phyloP scores from a whole-genome alignment of 2,329 filamentous ascomycete species.

The Arthrobotrys conoides region DNA sequence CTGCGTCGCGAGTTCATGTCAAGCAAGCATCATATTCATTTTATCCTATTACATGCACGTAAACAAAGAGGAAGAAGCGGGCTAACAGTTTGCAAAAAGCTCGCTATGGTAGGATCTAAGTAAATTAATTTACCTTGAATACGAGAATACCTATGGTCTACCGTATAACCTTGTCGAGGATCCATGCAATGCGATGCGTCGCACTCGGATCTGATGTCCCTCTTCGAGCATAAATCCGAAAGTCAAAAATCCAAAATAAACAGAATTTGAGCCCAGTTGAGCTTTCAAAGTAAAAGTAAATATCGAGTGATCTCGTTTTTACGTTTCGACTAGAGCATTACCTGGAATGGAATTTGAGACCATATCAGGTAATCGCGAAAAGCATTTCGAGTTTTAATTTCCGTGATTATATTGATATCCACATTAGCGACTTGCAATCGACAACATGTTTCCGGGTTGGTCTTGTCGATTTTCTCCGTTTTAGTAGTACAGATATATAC shows the following conservation, averaged over 20 bases:
- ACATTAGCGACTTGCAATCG: no score
- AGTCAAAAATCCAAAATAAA: conserved; percentile 18
- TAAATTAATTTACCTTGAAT: not conserved
- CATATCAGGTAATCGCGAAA: not conserved
- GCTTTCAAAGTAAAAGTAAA: not conserved
- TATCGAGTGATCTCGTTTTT: no score
- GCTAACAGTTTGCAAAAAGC: not conserved
- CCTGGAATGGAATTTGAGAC: not conserved
- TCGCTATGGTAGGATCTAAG: conserved; percentile 2
- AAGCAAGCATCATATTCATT: not conserved
- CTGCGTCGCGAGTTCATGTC: not conserved
- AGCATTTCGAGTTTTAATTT: not conserved
- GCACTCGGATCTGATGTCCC: conserved; percentile 10
- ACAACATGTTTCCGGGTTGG: no score
- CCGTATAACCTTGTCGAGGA: conserved; percentile 25
- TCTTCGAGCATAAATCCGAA: conserved; percentile 21
- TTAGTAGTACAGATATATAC: no score
- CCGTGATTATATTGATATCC: no score
- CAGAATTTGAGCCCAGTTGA: not conserved
- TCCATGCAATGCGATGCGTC: conserved; percentile 24
- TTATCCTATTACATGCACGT: not conserved
- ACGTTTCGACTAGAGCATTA: not conserved
- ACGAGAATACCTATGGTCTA: not conserved
- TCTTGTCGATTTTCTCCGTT: no score
- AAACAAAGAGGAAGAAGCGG: conserved; percentile 5